Conservation (phyloP, 768 basidiomycete genomes). For the Mycena metata region DNA sequence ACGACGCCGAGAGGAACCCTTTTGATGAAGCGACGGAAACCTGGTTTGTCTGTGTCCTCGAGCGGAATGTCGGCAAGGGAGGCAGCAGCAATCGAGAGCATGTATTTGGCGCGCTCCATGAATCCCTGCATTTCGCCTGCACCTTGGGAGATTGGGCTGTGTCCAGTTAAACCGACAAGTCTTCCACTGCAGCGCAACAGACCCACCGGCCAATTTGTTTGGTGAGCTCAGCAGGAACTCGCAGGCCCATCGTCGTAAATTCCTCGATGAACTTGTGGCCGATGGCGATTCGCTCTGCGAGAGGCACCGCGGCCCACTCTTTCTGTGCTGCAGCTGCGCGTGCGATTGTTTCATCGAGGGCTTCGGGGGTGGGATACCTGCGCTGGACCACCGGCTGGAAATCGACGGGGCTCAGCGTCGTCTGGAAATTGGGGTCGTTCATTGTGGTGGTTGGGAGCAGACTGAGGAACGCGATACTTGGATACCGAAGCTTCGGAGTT, state of each 20-base stretch:
- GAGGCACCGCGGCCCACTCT: constrained; percentile 78
- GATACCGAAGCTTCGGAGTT: no score
- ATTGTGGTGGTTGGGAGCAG: neutral
- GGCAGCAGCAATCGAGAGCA: constrained; percentile 86
- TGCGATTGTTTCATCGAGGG: constrained; percentile 73
- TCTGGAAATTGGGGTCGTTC: constrained; percentile 58
- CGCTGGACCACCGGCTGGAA: constrained; percentile 79
- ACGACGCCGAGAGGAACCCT: constrained; percentile 90
- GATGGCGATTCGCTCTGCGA: constrained; percentile 80
- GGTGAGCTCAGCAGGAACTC: constrained; percentile 82
- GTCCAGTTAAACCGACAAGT: neutral
- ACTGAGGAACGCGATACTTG: no score
- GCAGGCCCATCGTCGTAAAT: constrained; percentile 65
- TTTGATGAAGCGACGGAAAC: constrained; percentile 87
- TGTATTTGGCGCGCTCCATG: constrained; percentile 84
- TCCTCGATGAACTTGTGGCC: constrained; percentile 64
- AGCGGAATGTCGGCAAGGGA: constrained; percentile 82
- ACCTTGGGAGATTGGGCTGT: constrained; percentile 83
- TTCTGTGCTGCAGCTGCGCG: constrained; percentile 78
- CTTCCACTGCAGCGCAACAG: neutral
- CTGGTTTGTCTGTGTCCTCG: constrained; percentile 83
- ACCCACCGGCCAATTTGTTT: constrained; percentile 92
- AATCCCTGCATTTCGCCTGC: constrained; percentile 87
- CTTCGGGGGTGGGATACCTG: constrained; percentile 68
- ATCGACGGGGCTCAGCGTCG: constrained; percentile 87